Evolutionary conservation across 805 yeast species (phyloP).

Genomic region (Candida stauntonica): DNA sequence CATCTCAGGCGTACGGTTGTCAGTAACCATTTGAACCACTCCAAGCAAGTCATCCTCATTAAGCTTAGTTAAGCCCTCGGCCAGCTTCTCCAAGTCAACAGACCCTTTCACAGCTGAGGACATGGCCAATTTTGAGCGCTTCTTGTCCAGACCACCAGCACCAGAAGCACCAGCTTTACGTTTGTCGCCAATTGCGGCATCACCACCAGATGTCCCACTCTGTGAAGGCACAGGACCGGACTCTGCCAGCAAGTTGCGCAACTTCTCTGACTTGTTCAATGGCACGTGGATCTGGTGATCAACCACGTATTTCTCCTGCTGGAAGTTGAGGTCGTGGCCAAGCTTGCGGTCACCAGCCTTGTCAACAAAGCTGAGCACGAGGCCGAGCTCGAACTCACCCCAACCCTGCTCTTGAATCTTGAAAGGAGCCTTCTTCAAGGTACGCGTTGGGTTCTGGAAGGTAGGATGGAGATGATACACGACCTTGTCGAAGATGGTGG

Average conservation of each 20-base stretch:
- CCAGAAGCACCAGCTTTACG: slow-evolving; percentile 30
- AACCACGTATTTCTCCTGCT: slow-evolving; percentile 66
- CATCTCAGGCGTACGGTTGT: slow-evolving; percentile 92
- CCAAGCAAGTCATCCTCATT: slow-evolving; percentile 90
- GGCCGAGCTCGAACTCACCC: slow-evolving; percentile 94
- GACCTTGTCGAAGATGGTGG: slow-evolving; percentile 84
- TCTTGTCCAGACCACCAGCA: slow-evolving; percentile 25
- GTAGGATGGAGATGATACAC: slow-evolving; percentile 95
- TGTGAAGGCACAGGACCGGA: slow-evolving; percentile 74
- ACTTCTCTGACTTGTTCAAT: slow-evolving; percentile 59
- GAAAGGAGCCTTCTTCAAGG: slow-evolving; percentile 80
- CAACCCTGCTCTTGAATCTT: slow-evolving; percentile 90
- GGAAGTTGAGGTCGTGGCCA: slow-evolving; percentile 85
- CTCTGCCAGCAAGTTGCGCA: slow-evolving; percentile 70
- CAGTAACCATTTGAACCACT: slow-evolving; percentile 96
- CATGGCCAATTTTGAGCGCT: slow-evolving; percentile 27
- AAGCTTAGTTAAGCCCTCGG: slow-evolving; percentile 82
- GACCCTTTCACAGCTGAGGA: slow-evolving; percentile 61
- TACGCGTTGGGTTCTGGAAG: slow-evolving; percentile 81
- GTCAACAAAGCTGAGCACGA: slow-evolving; percentile 72
- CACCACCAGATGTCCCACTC: slow-evolving; percentile 20
- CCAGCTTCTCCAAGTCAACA: slow-evolving; percentile 85
- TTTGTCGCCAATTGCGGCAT: slow-evolving; percentile 33
- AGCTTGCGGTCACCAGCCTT: slow-evolving; percentile 85
- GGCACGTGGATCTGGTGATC: slow-evolving; percentile 80